phyloP scores from a whole-genome alignment of 768 basidiomycete genomes.

The Asterophora parasitica region DNA sequence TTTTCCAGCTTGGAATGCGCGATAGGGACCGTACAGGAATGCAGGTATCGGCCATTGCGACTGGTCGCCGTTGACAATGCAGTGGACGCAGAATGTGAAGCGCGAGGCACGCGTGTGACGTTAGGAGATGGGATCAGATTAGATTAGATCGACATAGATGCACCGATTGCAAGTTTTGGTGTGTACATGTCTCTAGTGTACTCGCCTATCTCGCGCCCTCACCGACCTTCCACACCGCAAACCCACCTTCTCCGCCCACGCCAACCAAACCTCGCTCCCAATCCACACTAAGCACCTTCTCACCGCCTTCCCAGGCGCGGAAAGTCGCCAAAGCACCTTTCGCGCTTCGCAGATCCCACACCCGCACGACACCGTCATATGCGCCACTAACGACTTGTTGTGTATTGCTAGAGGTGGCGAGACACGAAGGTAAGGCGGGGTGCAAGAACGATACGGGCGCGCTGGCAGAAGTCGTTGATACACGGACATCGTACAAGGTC shows the following conservation, averaged over 20 bases:
- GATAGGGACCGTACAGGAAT: neutral
- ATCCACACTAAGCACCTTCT: constrained; percentile 58
- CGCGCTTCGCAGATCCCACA: constrained; percentile 76
- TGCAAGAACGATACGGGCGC: constrained; percentile 48
- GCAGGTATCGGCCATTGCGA: constrained; percentile 5
- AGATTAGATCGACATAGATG: constrained; percentile 4
- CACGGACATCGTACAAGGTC: constrained; percentile 64
- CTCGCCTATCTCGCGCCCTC: no score
- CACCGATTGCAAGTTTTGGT: no score
- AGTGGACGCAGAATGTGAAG: no score
- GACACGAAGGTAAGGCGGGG: constrained; percentile 62
- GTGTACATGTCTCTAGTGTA: no score
- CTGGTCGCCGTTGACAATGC: no score
- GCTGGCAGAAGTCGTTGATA: constrained; percentile 24
- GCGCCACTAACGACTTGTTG: constrained; percentile 67
- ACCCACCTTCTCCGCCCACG: constrained; percentile 60
- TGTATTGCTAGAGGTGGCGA: constrained; percentile 30
- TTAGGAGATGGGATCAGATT: no score
- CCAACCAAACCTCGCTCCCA: constrained; percentile 53
- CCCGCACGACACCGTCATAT: constrained; percentile 71
- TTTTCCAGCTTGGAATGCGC: neutral
- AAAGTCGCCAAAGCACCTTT: constrained; percentile 63
- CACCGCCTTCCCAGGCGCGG: constrained; percentile 48
- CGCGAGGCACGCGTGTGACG: no score
- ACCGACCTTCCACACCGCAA: constrained; percentile 59